These are phyloP conservation scores for Macrolepiota albuminosa DNA, from an alignment of 768 basidiomycete species.

Conservation along the genomic window DNA sequence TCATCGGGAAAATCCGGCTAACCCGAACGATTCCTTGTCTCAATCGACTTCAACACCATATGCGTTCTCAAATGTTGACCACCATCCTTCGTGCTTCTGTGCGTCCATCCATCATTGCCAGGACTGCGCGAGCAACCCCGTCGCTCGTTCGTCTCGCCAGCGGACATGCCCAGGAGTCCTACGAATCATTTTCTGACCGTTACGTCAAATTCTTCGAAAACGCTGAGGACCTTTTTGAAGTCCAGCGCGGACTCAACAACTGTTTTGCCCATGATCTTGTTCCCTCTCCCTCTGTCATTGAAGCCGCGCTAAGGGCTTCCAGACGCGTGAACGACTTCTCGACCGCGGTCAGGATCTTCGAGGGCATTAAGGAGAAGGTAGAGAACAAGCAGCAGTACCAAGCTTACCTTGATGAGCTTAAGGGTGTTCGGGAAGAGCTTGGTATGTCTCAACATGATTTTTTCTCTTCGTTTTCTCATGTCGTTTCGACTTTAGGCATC, in stretches of 20 bases:
- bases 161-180: constrained; percentile 84
- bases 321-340: constrained; percentile 95
- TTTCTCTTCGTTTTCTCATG: background rate
- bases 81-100: constrained; percentile 56
- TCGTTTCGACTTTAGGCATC: constrained; percentile 25
- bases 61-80: constrained; percentile 58
- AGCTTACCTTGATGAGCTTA: constrained; percentile 89
- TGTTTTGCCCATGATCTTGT: constrained; percentile 99
- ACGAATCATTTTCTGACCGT: constrained; percentile 90
- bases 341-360: constrained; percentile 93
- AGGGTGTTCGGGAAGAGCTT: constrained; percentile 84
- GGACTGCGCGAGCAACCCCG: constrained; percentile 34
- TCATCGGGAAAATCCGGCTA: constrained; percentile 22
- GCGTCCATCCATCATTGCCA: constrained; percentile 39
- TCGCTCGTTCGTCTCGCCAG: constrained; percentile 42
- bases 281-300: constrained; percentile 76
- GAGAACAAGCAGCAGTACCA: constrained; percentile 96
- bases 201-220: constrained; percentile 92
- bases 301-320: constrained; percentile 83
- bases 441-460: constrained; percentile 44
- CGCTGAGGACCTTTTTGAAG: constrained; percentile 95
- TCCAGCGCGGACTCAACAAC: constrained; percentile 98
- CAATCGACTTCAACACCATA: constrained; percentile 24
- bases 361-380: constrained; percentile 95
- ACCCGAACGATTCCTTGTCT: constrained; percentile 25